phyloP scores from a whole-genome alignment of 2,329 filamentous ascomycete genomes.

The Cercospora sojina region DNA sequence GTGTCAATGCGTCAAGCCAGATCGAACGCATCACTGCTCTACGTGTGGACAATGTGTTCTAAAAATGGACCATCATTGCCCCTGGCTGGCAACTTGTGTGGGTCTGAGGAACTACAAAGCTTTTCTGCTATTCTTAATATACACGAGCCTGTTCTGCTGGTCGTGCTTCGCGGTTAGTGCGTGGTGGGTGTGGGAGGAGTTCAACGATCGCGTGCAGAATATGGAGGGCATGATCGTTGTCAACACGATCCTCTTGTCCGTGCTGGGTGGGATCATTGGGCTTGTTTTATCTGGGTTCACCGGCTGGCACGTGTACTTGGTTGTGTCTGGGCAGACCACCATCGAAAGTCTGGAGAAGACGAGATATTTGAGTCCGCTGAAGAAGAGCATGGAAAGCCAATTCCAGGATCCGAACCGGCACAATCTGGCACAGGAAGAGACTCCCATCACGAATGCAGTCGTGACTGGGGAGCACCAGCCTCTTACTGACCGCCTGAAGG shows the following conservation, averaged over 20 bases:
- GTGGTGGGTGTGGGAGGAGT: constrained; percentile 81
- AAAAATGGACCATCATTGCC: constrained; percentile 99
- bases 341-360: constrained; percentile 97
- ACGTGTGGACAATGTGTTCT: constrained; percentile 91
- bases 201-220: constrained; percentile 68
- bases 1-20: constrained; percentile 89
- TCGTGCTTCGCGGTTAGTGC: constrained; percentile 74
- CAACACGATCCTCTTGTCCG: constrained; percentile 84
- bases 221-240: constrained; percentile 75
- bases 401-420: constrained; percentile 40
- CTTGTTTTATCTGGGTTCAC: constrained; percentile 88
- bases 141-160: constrained; percentile 83
- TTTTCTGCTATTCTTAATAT: constrained; percentile 87
- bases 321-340: constrained; percentile 78
- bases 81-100: constrained; percentile 95
- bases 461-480: constrained; percentile 25
- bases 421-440: constrained; percentile 48
- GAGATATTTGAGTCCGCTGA: constrained; percentile 79
- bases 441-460: constrained; percentile 8
- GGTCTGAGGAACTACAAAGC: constrained; percentile 94
- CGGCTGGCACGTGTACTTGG: constrained; percentile 84
- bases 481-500: constrained; percentile 71
- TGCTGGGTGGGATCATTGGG: constrained; percentile 86
- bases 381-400: constrained; percentile 66
- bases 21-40: constrained; percentile 94